Evolutionary conservation across 2,329 filamentous ascomycete species (phyloP).

Genomic region (Parastagonospora avenae): DNA sequence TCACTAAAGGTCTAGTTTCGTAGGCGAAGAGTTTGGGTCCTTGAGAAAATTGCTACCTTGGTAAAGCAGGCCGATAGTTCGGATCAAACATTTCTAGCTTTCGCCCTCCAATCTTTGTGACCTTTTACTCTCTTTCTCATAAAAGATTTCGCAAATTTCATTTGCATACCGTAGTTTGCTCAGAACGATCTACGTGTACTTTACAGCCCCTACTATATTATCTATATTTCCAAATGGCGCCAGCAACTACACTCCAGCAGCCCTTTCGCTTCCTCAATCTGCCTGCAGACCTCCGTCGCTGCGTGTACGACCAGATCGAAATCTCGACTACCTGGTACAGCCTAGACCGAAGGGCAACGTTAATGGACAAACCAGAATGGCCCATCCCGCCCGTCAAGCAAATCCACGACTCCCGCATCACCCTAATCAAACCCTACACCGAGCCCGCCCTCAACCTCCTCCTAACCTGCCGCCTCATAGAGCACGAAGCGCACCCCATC

Average conservation of each 20-base stretch:
- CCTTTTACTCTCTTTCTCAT: too few relatives aligned
- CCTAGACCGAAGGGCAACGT: constrained; percentile 8
- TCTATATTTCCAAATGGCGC: neutral
- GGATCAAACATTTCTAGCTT: too few relatives aligned
- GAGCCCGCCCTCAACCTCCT: constrained; percentile 8
- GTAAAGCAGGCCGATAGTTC: too few relatives aligned
- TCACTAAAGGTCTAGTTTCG: too few relatives aligned
- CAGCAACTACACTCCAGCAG: neutral
- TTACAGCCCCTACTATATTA: too few relatives aligned
- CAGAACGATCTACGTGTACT: too few relatives aligned
- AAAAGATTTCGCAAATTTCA: too few relatives aligned
- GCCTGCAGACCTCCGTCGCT: constrained; percentile 12
- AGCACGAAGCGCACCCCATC: constrained; percentile 12
- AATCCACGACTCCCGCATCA: constrained; percentile 7
- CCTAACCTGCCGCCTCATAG: constrained; percentile 9
- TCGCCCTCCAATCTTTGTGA: too few relatives aligned
- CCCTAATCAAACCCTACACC: constrained; percentile 10
- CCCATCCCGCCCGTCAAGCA: constrained; percentile 7
- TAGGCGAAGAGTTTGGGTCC: too few relatives aligned
- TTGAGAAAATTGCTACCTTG: too few relatives aligned
- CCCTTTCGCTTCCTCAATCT: constrained; percentile 15
- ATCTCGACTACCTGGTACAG: constrained; percentile 9
- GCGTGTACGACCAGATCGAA: constrained; percentile 10
- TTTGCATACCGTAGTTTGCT: too few relatives aligned
- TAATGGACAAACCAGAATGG: constrained; percentile 4